Percentiles rank a stretch among this genome's conserved stretches.
Conservation (phyloP, 345 rosid species). For the Linum lewisii region DNA sequence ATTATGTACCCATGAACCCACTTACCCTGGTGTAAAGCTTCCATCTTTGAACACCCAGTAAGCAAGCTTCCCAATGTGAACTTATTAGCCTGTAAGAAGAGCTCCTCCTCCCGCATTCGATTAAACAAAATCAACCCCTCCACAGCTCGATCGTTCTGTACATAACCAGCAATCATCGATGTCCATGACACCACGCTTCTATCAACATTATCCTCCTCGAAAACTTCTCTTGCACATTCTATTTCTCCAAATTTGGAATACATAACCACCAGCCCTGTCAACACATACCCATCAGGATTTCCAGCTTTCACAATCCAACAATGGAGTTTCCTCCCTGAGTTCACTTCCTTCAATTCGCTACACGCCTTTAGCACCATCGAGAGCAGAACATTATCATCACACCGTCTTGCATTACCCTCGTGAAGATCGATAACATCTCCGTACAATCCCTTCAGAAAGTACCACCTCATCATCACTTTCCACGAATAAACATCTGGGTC, state of each 20-base stretch:
- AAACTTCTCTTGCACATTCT: constrained; percentile 33
- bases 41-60: constrained; percentile 33
- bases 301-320: constrained; percentile 16
- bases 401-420: constrained; percentile 13
- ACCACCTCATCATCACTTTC: constrained; percentile 72
- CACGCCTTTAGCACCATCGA: constrained; percentile 67
- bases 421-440: constrained; percentile 32
- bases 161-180: constrained; percentile 42
- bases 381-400: constrained; percentile 38
- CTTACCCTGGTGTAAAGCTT: constrained; percentile 38
- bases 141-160: constrained; percentile 24
- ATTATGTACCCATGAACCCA: constrained; percentile 32
- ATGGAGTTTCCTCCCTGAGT: constrained; percentile 25
- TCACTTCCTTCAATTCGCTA: constrained; percentile 39
- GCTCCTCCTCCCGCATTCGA: constrained; percentile 36
- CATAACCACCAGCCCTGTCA: constrained; percentile 30
- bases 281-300: constrained; percentile 14
- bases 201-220: constrained; percentile 34
- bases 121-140: constrained; percentile 31
- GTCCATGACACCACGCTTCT: constrained; percentile 50
- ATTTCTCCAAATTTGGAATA: constrained; percentile 29
- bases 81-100: constrained; percentile 18
- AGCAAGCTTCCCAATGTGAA: constrained; percentile 33
- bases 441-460: constrained; percentile 36
- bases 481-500: constrained; percentile 54